Percentiles rank a stretch among this genome's conserved stretches.
These are phyloP conservation scores for Linum tenue DNA, from an alignment of 345 rosid species.

Conservation along the genomic window DNA sequence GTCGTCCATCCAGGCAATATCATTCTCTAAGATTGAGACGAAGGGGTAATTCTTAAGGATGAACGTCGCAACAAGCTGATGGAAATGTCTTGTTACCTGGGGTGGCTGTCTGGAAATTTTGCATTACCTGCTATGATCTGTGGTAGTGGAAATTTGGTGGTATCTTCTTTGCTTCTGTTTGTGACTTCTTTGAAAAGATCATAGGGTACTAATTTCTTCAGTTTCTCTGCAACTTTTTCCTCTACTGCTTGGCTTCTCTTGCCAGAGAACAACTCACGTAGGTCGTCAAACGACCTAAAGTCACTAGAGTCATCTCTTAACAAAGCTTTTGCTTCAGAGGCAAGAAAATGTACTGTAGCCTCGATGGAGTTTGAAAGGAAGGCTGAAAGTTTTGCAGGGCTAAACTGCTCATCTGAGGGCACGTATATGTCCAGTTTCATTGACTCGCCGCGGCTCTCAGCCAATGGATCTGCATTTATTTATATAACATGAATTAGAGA, in stretches of 20 bases:
- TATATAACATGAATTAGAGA: too few relatives aligned
- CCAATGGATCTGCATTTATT: constrained; percentile 25
- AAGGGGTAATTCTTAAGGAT: not conserved
- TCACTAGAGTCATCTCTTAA: constrained; percentile 21
- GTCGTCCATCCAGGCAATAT: constrained; percentile 66
- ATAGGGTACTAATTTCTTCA: constrained; percentile 30
- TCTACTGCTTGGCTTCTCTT: constrained; percentile 17
- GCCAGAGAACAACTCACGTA: constrained; percentile 30
- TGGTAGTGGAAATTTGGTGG: constrained; percentile 36
- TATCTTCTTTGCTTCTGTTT: constrained; percentile 15
- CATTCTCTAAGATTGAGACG: constrained; percentile 23
- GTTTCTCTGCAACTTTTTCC: constrained; percentile 17
- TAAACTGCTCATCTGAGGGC: constrained; percentile 53
- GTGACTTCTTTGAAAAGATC: constrained; percentile 18
- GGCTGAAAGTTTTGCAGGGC: constrained; percentile 41
- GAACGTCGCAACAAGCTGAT: not conserved
- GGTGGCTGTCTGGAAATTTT: not conserved
- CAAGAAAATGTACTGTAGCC: constrained; percentile 31
- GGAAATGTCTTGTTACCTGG: not conserved
- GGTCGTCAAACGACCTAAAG: constrained; percentile 44
- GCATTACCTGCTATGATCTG: constrained; percentile 41
- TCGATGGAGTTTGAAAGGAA: constrained; percentile 30
- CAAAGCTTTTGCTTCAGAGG: constrained; percentile 33
- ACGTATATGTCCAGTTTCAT: constrained; percentile 35
- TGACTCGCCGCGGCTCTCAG: constrained; percentile 24